Base-by-base conservation (phyloP, 2,329 filamentous ascomycete species). In the Fusarium proliferatum region DNA sequence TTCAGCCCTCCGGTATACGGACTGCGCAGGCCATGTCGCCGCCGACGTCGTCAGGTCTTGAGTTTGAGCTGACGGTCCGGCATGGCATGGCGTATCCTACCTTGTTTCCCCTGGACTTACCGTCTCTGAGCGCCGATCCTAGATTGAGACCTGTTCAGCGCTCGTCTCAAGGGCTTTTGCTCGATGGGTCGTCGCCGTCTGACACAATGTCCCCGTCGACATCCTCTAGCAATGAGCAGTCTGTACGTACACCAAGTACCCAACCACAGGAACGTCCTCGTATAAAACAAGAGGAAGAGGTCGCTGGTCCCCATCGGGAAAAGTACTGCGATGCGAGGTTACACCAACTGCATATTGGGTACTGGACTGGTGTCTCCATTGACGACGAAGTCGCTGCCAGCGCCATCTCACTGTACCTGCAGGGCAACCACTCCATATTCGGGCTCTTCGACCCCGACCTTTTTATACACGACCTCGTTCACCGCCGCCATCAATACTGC, bases 401-500 rank as follows among this genome's bases (percentile, higher is more conserved):
- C 21, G 73, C 77, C 28, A 78, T 83, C 12, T 82, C 80, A 0
- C 62, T 79, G 3, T 83, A 82, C 42, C 71, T 82, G 2, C 64
- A 71, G 51, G 80, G 79, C 10, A 80, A 82, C 13, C 80, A 83
- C 52, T 80, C 81, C 1, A 72, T 83, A 1, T 73, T 83, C 10
- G 81, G 80, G 6, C 61, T 81, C 3, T 84, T 84, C 48, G 77
- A 82, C 34, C 67, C 82, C 0, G n/a, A 76, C 34, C 73, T 82
- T 3, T 81, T 84, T 49, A 68, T 83, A 36, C 56, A 65, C 13
- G 80, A 82, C 60, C 70, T 84, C 5, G 64, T 83, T 13, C 48
- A 68, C 34, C 69, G 69, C 10, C 59, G 51, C 33, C 60, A 69
- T 9, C 66, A 69, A 1, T 79, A 79, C 45, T 83, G 81, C 38